phyloP scores from a whole-genome alignment of 192 early-diverging fungal species.

The Spizellomyces sp. region DNA sequence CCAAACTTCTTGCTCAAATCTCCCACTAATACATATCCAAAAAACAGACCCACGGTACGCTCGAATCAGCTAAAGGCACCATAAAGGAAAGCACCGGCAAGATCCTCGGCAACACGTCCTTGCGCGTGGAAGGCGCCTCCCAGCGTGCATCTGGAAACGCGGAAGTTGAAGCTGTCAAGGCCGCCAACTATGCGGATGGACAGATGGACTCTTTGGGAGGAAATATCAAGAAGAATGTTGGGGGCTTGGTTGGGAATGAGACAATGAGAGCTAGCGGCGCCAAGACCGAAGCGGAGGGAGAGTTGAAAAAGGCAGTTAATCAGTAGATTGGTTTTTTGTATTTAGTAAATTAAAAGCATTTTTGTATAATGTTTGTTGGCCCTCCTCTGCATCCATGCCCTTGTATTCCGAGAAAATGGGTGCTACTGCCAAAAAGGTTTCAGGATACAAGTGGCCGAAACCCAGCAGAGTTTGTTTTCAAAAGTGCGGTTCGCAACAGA shows the following conservation, averaged over 20 bases:
- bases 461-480: too few relatives aligned
- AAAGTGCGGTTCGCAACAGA: too few relatives aligned
- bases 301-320: background rate
- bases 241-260: slow-evolving; percentile 37
- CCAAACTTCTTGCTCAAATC: background rate
- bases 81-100: slow-evolving; percentile 35
- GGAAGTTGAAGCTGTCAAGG: slow-evolving; percentile 23
- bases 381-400: too few relatives aligned
- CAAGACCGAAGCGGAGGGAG: slow-evolving; percentile 32
- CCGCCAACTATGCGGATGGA: slow-evolving; percentile 9
- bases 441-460: too few relatives aligned
- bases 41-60: slow-evolving; percentile 9
- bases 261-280: slow-evolving; percentile 35
- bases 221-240: slow-evolving; percentile 41
- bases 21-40: background rate
- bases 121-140: slow-evolving; percentile 27
- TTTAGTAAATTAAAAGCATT: too few relatives aligned
- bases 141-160: slow-evolving; percentile 27
- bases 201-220: slow-evolving; percentile 21
- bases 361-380: too few relatives aligned
- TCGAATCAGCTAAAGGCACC: slow-evolving; percentile 17
- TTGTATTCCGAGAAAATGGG: too few relatives aligned
- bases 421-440: too few relatives aligned
- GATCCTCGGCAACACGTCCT: slow-evolving; percentile 14
- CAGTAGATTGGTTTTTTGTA: background rate